These are phyloP conservation scores for Hysterangium stoloniferum DNA, from an alignment of 768 basidiomycete genomes.

Conservation along the genomic window DNA sequence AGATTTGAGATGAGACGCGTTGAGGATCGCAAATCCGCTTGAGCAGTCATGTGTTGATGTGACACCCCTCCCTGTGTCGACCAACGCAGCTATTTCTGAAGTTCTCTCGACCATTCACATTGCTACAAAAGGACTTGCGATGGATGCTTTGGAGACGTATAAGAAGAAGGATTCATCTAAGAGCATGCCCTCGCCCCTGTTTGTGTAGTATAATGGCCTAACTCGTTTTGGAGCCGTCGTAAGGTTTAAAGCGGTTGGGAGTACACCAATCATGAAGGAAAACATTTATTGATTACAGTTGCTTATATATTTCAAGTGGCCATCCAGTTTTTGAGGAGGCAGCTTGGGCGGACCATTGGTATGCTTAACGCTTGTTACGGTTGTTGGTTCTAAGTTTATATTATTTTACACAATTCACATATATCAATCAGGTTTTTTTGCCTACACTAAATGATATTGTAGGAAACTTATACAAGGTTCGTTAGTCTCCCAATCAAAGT, in stretches of 20 bases:
- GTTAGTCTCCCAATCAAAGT: slow-evolving; percentile 5
- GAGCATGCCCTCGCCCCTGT: too few relatives aligned
- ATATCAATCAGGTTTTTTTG: slow-evolving; percentile 71
- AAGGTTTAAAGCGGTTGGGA: slow-evolving; percentile 95
- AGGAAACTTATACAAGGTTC: slow-evolving; percentile 66
- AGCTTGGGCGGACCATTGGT: slow-evolving; percentile 87
- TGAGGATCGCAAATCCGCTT: too few relatives aligned
- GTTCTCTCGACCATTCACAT: not conserved
- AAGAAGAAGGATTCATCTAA: slow-evolving; percentile 80
- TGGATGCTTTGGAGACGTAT: slow-evolving; percentile 76
- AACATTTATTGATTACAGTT: slow-evolving; percentile 96
- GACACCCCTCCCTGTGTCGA: too few relatives aligned
- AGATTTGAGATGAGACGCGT: too few relatives aligned
- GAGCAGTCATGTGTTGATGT: too few relatives aligned
- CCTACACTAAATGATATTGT: slow-evolving; percentile 81
- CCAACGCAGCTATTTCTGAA: slow-evolving; percentile 1
- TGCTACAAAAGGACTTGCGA: slow-evolving; percentile 24
- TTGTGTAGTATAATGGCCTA: too few relatives aligned
- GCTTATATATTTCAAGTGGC: slow-evolving; percentile 93
- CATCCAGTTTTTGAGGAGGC: slow-evolving; percentile 84
- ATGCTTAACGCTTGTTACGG: not conserved
- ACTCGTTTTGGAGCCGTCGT: slow-evolving; percentile 63
- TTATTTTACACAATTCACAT: slow-evolving; percentile 28
- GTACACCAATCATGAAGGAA: slow-evolving; percentile 98
- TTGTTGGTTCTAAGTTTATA: not conserved